Evolutionary conservation across 768 basidiomycete species (phyloP).

Genomic region (Boletus fagicola): DNA sequence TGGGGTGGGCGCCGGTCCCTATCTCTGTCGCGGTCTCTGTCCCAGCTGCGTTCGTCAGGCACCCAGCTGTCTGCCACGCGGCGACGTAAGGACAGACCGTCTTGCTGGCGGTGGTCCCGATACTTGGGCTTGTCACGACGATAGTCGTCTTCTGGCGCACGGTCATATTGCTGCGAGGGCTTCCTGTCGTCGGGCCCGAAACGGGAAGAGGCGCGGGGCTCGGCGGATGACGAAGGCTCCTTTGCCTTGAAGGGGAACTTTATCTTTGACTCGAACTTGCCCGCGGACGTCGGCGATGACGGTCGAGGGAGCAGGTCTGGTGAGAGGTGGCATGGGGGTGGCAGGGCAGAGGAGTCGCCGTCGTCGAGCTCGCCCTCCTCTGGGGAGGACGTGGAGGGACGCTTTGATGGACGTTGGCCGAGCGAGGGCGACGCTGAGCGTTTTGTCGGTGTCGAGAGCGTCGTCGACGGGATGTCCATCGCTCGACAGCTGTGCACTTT

Average conservation of each 20-base stretch:
- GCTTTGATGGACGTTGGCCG: constrained; percentile 51
- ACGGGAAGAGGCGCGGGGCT: constrained; percentile 36
- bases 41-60: constrained; percentile 27
- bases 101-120: constrained; percentile 23
- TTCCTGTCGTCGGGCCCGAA: constrained; percentile 26
- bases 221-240: constrained; percentile 3
- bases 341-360: constrained; percentile 23
- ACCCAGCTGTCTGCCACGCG: constrained; percentile 26
- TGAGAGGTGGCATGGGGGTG: constrained; percentile 12
- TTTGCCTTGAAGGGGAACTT: constrained; percentile 75
- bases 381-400: constrained; percentile 57
- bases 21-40: constrained; percentile 24
- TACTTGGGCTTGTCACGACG: constrained; percentile 31
- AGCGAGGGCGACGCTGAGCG: constrained; percentile 58
- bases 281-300: constrained; percentile 26
- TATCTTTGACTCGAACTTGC: constrained; percentile 47
- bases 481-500: constrained; percentile 3
- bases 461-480: constrained; percentile 20
- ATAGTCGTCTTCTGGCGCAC: constrained; percentile 46
- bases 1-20: constrained; percentile 26
- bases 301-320: constrained; percentile 29
- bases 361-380: constrained; percentile 86
- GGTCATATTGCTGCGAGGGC: constrained; percentile 34
- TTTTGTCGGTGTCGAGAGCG: constrained; percentile 37
- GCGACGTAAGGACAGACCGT: constrained; percentile 15